A percentile compares a stretch with the other conserved stretches of the same genome.
phyloP scores from a whole-genome alignment of 2,329 filamentous ascomycete genomes.

The Lizonia empirigonia region DNA sequence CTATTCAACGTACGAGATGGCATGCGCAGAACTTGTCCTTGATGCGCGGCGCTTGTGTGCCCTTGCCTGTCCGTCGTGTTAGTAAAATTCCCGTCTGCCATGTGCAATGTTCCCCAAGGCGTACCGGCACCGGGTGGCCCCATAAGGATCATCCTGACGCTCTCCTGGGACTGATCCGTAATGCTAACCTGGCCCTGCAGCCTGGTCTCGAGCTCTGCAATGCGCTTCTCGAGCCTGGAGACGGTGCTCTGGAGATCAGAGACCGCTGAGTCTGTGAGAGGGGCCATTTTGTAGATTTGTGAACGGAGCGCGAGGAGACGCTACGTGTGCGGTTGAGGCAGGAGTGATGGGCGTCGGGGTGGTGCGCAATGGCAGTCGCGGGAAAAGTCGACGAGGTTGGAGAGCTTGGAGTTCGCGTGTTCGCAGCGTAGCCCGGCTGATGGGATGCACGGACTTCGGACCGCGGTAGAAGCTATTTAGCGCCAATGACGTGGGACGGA shows the following conservation, averaged over 20 bases:
- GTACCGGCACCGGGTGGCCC: conserved; percentile 95
- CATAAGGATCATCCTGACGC: conserved; percentile 96
- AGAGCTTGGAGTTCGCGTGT: conserved; percentile 18
- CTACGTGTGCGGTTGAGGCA: conserved; percentile 18
- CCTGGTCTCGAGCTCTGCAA: conserved; percentile 81
- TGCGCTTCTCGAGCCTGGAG: conserved; percentile 80
- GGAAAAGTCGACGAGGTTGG: conserved; percentile 21
- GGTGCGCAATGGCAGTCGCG: conserved; percentile 32
- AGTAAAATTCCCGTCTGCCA: conserved; percentile 23
- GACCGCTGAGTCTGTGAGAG: conserved; percentile 79
- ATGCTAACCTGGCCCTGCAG: conserved; percentile 54
- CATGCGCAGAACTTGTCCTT: conserved; percentile 98
- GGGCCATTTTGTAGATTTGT: conserved; percentile 70
- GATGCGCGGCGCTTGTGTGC: conserved; percentile 96
- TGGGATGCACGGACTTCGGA: conserved; percentile 15
- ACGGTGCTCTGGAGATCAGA: conserved; percentile 85
- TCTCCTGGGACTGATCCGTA: conserved; percentile 55
- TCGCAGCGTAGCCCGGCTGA: conserved; percentile 17
- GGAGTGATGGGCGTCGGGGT: conserved; percentile 18
- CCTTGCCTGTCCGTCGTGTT: conserved; percentile 75
- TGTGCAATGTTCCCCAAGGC: conserved; percentile 42
- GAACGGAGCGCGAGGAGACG: conserved; percentile 19
- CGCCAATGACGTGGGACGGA: conserved; percentile 22
- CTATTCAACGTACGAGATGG: conserved; percentile 74
- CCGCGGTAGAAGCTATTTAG: conserved; percentile 6